phyloP scores from a whole-genome alignment of 306 rosid species.

The Vachellia pachyceras region DNA sequence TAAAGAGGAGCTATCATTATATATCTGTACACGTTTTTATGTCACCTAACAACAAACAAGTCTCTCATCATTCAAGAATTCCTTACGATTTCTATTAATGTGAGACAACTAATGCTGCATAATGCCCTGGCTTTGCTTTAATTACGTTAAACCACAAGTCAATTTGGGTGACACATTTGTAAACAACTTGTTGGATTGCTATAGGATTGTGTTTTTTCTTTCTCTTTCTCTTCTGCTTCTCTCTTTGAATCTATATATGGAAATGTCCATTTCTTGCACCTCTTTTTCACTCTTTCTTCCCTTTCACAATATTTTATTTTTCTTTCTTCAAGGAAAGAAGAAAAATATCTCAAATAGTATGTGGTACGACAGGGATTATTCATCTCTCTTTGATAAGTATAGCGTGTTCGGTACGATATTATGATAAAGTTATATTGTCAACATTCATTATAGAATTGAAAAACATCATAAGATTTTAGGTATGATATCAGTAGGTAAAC shows the following conservation, averaged over 20 bases:
- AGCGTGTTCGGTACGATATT: slow-evolving; percentile 9
- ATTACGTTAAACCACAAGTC: slow-evolving; percentile 12
- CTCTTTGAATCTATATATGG: not conserved
- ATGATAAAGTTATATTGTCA: not conserved
- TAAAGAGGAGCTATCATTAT: slow-evolving; percentile 55
- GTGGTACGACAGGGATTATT: not conserved
- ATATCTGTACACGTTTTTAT: slow-evolving; percentile 47
- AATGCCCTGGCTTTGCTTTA: slow-evolving; percentile 41
- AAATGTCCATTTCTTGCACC: not conserved
- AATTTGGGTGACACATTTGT: not conserved
- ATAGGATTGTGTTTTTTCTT: not conserved
- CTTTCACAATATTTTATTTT: not conserved
- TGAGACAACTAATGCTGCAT: slow-evolving; percentile 40
- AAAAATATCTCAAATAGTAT: slow-evolving; percentile 34
- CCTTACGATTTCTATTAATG: slow-evolving; percentile 31
- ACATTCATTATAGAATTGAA: not conserved
- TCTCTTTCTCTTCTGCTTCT: not conserved
- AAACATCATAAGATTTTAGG: not conserved
- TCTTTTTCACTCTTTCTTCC: not conserved
- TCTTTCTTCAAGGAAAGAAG: not conserved
- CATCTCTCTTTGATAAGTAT: not conserved
- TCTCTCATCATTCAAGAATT: slow-evolving; percentile 43
- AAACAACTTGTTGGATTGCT: slow-evolving; percentile 14
- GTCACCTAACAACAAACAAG: slow-evolving; percentile 69
- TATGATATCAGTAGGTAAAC: too few species aligned